phyloP scores from a whole-genome alignment of 768 basidiomycete genomes.

The Trametes meyenii region DNA sequence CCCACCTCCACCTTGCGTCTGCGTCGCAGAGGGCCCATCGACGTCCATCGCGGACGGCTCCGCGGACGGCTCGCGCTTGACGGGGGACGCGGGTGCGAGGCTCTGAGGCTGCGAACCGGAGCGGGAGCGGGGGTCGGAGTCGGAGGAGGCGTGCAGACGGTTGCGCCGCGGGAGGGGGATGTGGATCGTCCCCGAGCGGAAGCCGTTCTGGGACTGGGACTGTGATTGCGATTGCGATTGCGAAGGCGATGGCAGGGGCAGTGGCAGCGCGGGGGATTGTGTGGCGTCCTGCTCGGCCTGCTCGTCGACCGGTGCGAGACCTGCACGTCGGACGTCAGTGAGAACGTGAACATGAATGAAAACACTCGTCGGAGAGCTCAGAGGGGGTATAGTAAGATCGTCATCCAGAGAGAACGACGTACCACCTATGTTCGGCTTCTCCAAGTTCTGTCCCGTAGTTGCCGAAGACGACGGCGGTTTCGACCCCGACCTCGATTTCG shows the following conservation, averaged over 20 bases:
- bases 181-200: slow-evolving; percentile 16
- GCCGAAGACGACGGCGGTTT: slow-evolving; percentile 5
- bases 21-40: background rate
- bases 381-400: too few relatives aligned
- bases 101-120: background rate
- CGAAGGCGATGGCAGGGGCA: background rate
- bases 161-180: slow-evolving; percentile 9
- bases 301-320: slow-evolving; percentile 3
- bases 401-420: background rate
- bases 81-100: background rate
- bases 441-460: background rate
- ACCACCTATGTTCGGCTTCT: background rate
- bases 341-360: background rate
- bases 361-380: too few relatives aligned
- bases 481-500: slow-evolving; percentile 1
- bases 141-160: background rate
- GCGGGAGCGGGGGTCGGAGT: background rate
- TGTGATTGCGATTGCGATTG: background rate
- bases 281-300: background rate
- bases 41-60: slow-evolving; percentile 1
- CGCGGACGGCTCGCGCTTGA: slow-evolving; percentile 12
- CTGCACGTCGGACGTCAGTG: background rate
- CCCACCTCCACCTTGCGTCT: background rate
- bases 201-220: background rate
- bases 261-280: background rate